A percentile compares a stretch with the other conserved stretches of the same genome.
phyloP scores from a whole-genome alignment of 2,329 filamentous ascomycete genomes.

The Hypoxylon sp. region DNA sequence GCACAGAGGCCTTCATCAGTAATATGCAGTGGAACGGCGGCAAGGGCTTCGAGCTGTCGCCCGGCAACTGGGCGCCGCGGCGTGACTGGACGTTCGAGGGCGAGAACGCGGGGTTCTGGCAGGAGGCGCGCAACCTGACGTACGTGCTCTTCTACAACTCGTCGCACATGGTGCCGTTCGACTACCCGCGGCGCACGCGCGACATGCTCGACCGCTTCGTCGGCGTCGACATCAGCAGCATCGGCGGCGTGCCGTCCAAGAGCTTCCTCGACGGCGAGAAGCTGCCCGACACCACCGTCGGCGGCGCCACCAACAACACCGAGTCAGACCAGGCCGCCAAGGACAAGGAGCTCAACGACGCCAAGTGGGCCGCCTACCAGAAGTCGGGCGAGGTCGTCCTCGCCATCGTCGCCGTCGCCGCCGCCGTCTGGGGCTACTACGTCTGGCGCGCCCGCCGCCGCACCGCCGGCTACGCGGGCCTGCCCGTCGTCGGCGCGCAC shows the following conservation, averaged over 20 bases:
- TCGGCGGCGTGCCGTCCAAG: constrained; percentile 83
- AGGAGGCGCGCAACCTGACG: constrained; percentile 92
- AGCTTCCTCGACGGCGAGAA: constrained; percentile 88
- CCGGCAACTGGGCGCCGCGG: constrained; percentile 91
- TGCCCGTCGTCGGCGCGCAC: constrained; percentile 51
- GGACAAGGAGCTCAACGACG: constrained; percentile 79
- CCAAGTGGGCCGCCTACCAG: constrained; percentile 90
- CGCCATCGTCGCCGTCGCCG: constrained; percentile 81
- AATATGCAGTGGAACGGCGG: constrained; percentile 93
- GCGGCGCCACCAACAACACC: constrained; percentile 72
- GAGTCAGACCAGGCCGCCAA: constrained; percentile 74
- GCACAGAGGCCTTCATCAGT: constrained; percentile 90
- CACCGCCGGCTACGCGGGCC: constrained; percentile 65
- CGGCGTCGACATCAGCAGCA: constrained; percentile 88
- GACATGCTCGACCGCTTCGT: constrained; percentile 99
- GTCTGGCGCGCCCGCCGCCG: constrained; percentile 72
- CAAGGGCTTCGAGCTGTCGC: constrained; percentile 88
- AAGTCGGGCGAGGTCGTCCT: constrained; percentile 88
- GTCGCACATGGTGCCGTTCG: constrained; percentile 98
- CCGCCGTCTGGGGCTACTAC: constrained; percentile 78
- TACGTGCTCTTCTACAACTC: constrained; percentile 96
- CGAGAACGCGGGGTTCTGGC: constrained; percentile 89
- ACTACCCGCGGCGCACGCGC: constrained; percentile 84
- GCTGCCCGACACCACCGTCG: constrained; percentile 80
- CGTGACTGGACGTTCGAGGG: constrained; percentile 95